Base-by-base conservation (phyloP, 2,329 filamentous ascomycete species). In the Herpotrichia juniperi region DNA sequence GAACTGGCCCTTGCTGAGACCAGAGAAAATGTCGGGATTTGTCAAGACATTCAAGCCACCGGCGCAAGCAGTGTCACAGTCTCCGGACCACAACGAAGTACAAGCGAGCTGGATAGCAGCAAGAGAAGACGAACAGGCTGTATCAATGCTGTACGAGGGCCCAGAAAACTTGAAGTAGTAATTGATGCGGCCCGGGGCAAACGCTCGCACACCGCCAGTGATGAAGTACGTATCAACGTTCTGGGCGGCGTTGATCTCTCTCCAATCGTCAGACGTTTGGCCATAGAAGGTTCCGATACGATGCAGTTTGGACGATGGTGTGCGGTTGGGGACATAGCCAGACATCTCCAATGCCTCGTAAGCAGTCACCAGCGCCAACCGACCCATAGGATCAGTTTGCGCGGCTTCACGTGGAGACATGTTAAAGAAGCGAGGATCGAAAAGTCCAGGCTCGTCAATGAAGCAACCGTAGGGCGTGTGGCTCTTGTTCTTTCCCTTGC, bases 401-500 rank as follows among this genome's bases (percentile, higher is more conserved):
- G 85, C 83, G 24, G 90, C 90, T 74, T 93, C 89, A 61, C 88
- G 84, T 5, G 89, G 89, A 30, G 89, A 92, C 87, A 93, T 92
- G 74, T 91, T 91, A 82, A 93, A 93, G 76, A 93, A 93, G 1
- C 87, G 81, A n/a, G 88, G 87, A 63, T 93, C 90, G 65, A 93
- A 93, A 42, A 88, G 79, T 49, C 88, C 88, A 0, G 89, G 89
- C 55, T 91, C 83, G 56, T 91, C 85, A 59, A 91, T 83, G 75
- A 86, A 92, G 76, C 88, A 90, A 14, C 89, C 89, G 62, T 86
- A 91, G 2, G 87, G 87, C 1, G 88, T 91, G 72, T 90, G 87
- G 48, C 85, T 89, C 51, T 89, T 91, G 76, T 92, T 93, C 71
- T 87, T 86, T 26, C 78, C 81, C 72, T 91, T 91, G 19, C 88